Conservation (phyloP, 2,329 filamentous ascomycete species). For the Colletotrichum sp. region DNA sequence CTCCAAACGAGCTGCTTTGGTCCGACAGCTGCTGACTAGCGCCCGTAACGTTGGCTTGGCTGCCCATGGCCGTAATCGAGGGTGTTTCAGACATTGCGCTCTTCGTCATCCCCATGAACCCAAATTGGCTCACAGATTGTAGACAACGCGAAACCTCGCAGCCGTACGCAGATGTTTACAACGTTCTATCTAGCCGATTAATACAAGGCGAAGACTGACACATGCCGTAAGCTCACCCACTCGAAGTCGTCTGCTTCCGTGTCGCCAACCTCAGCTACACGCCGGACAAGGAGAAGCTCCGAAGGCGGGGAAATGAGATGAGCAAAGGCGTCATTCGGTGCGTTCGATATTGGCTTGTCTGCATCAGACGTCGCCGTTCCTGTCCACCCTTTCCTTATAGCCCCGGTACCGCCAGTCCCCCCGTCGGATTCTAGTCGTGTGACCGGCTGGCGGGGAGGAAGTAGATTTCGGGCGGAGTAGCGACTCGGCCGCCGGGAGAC, state of each 20-base stretch:
- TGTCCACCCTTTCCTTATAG: not conserved
- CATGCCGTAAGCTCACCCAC: not conserved
- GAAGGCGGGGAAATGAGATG: not conserved
- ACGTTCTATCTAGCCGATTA: not conserved
- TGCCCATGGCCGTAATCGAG: not conserved
- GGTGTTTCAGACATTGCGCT: constrained; percentile 9
- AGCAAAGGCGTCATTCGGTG: not conserved
- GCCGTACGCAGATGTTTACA: not conserved
- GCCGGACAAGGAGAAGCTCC: not conserved
- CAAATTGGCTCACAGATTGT: not conserved
- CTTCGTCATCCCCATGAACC: constrained; percentile 14
- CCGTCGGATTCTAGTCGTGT: not conserved
- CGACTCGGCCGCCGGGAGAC: not conserved
- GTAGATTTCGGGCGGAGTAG: not conserved
- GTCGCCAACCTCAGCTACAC: not conserved
- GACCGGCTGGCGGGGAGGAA: not conserved
- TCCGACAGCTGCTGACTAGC: not conserved
- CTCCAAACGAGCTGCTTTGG: not conserved
- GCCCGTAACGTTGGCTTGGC: constrained; percentile 6
- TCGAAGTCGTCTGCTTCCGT: not conserved
- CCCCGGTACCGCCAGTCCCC: not conserved
- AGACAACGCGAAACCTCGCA: not conserved
- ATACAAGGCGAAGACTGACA: not conserved
- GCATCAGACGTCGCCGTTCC: not conserved
- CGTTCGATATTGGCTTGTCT: not conserved